Base-by-base conservation (phyloP, 2,329 filamentous ascomycete species). In the Neonectria coccinea region DNA sequence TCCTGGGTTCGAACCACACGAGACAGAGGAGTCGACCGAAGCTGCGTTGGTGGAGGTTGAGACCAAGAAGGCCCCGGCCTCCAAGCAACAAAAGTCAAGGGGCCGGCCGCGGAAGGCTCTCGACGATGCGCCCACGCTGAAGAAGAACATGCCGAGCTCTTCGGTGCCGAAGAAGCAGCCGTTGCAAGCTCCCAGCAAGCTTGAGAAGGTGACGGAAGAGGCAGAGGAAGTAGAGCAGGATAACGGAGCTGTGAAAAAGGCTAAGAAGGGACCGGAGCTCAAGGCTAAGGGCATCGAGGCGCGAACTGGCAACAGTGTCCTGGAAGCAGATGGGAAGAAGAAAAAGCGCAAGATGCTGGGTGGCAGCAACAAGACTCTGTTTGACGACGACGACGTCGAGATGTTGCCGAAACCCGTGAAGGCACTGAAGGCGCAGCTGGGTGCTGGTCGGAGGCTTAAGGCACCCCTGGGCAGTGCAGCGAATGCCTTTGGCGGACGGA, bases 301-400 rank as follows among this genome's bases (percentile, higher is more conserved):
- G 59, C 64, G 64, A 5, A n/a, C 62, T 54, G 51, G 59, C n/a
- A 65, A 65, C 33, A 65, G 59, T 44, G 63, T 61, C 29, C 42
- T 45, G 27, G 79, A 80, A 68, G 72, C 69, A 31, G 81, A 84
- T 67, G 80, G 78, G 7, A 86, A 84, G 77, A 89, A 88, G 75
- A 93, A 91, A 84, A 94, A 91, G 82, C 88, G 91, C 67, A 94
- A 93, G 78, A 80, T 93, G 5, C 82, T 92, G 1, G 88, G 89
- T 4, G 81, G 79, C 22, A 83, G 85, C 22, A 87, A 86, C 52
- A 88, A 88, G 67, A 92, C 88, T 3, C 76, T 96, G 6, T 93
- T 95, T 63, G 90, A 91, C 9, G 90, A 90, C 5, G 90, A 91
- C 9, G 85, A 83, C 5, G 88, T 78, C 11, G 87, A 87, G 64